phyloP scores from a whole-genome alignment of 208 protist genomes.

The Spongospora subterranea region DNA sequence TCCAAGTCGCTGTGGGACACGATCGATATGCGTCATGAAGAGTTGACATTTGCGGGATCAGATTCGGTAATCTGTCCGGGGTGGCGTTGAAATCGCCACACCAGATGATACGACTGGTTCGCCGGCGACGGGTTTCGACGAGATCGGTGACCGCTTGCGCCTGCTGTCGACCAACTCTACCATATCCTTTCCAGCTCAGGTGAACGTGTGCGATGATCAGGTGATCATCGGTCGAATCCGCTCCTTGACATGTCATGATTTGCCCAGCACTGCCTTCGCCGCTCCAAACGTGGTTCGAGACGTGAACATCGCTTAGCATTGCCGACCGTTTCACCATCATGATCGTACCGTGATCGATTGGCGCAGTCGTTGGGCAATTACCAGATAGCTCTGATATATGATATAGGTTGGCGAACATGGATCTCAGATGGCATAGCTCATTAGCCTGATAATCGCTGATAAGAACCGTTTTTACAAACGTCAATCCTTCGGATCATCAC shows the following conservation, averaged over 20 bases:
- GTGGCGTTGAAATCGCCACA: slow-evolving; percentile 30
- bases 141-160: background rate
- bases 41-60: background rate
- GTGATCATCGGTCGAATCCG: background rate
- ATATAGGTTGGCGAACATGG: background rate
- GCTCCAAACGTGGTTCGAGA: background rate
- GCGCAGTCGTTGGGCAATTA: background rate
- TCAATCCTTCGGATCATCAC: background rate
- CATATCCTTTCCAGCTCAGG: slow-evolving; percentile 30
- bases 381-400: background rate
- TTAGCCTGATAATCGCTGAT: background rate
- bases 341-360: background rate
- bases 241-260: background rate
- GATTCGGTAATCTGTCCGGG: background rate
- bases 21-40: background rate
- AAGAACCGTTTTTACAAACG: background rate
- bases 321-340: background rate
- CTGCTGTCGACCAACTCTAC: background rate
- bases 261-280: background rate
- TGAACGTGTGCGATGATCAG: background rate
- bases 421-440: background rate
- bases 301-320: background rate
- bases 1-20: background rate
- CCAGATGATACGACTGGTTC: background rate
- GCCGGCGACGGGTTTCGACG: background rate